Base-by-base conservation (phyloP, 192 early-diverging fungal genomes). In the Coemansia nantahalensis region DNA sequence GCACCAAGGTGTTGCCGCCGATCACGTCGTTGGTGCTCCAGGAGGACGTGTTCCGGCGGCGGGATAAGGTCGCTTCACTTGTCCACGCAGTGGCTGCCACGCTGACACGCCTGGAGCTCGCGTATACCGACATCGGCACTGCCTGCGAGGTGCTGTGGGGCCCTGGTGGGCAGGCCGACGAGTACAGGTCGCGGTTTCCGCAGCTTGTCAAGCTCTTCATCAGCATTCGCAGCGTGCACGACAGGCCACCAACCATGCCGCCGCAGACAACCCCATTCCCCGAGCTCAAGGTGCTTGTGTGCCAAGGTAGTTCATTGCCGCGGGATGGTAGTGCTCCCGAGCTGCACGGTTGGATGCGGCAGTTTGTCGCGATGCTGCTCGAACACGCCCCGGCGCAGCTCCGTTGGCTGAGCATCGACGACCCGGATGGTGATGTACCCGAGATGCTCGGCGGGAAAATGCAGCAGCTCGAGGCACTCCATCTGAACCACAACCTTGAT, bases 81-180 rank as follows among this genome's bases (percentile, higher is more conserved):
- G 28, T 61, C 22, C 38, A 38, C 8, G 35, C 38, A 0, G 33
- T 36, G 9, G 50, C 51, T 10, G n/a, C 21, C 4, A 19, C 59
- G 0, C 45, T 61, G 19, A 50, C 53, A 45, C 53, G 47, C 32
- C 30, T 61, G 17, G 50, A 61, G 32, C 45, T 52, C 6, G 59
- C 42, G 4, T n/a, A 13, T 10, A 12, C 31, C n/a, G 31, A 21
- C n/a, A n/a, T 52, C 3, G 12, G 3, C 3, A 37, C 18, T 3
- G 23, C 50, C 14, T 40, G 32, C 33, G 12, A 16, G 16, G 17
- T 48, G 13, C 32, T 61, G 34, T 61, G 59, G 59, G 33, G 35
- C 16, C 8, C 24, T 16, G 33, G 16, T 17, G 28, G 0, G 13
- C 6, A 23, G 11, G 24, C 9, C 2, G 3, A 3, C 13, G 40